phyloP scores from a whole-genome alignment of 768 basidiomycete genomes.

The Termitomyces sp. region DNA sequence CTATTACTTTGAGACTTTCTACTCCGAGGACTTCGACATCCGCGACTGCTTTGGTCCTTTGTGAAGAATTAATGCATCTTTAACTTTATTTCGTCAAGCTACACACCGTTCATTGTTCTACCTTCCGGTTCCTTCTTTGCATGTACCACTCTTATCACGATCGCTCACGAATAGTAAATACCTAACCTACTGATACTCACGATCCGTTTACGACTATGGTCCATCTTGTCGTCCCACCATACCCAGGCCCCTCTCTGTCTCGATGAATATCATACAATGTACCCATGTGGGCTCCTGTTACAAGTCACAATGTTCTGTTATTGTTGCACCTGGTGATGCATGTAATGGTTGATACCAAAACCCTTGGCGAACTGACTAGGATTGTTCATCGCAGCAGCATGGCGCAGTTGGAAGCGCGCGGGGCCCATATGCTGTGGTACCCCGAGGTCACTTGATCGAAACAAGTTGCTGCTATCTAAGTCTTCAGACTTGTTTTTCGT shows the following conservation, averaged over 20 bases:
- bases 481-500: no score
- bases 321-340: no score
- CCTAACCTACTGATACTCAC: not conserved
- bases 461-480: slow-evolving; percentile 9
- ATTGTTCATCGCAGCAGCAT: no score
- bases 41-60: not conserved
- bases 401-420: slow-evolving; percentile 11
- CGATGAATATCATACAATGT: not conserved
- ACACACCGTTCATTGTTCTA: not conserved
- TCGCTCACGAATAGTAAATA: slow-evolving; percentile 7
- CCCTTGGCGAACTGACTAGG: no score
- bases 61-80: not conserved
- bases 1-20: not conserved
- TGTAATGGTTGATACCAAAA: no score
- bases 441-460: slow-evolving; percentile 12
- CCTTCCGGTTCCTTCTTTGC: not conserved
- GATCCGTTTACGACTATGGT: not conserved
- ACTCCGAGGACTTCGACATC: not conserved
- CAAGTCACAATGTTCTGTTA: no score
- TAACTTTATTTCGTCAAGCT: not conserved
- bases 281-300: not conserved
- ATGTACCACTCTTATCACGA: slow-evolving; percentile 3
- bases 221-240: not conserved
- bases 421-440: slow-evolving; percentile 3
- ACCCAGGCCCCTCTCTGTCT: no score